Percentiles rank a stretch among this genome's conserved stretches.
These are phyloP conservation scores for Tuber melanosporum DNA, from an alignment of 495 filamentous ascomycete species.

Conservation along the genomic window DNA sequence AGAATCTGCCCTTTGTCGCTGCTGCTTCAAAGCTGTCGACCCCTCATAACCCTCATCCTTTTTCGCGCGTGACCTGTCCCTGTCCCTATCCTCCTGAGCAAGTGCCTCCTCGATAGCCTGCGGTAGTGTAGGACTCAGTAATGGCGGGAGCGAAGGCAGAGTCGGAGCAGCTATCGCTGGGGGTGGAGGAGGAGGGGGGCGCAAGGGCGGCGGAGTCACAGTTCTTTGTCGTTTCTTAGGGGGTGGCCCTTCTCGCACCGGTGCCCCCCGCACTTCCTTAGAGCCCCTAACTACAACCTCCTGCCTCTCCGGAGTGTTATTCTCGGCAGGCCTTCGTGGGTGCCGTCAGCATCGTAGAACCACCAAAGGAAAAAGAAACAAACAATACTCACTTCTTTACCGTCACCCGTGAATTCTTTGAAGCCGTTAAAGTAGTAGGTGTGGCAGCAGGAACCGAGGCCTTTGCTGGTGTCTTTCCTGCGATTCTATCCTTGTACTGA, in stretches of 20 bases:
- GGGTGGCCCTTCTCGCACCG: slow-evolving; percentile 26
- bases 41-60: slow-evolving; percentile 30
- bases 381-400: slow-evolving; percentile 35
- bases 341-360: slow-evolving; percentile 20
- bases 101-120: slow-evolving; percentile 39
- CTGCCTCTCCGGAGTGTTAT: slow-evolving; percentile 26
- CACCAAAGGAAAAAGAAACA: slow-evolving; percentile 14
- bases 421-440: slow-evolving; percentile 8
- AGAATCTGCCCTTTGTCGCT: slow-evolving; percentile 26
- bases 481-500: slow-evolving; percentile 33
- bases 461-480: slow-evolving; percentile 26
- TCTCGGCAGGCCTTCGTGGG: slow-evolving; percentile 21
- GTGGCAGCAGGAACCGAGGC: slow-evolving; percentile 12
- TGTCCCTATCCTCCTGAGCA: slow-evolving; percentile 18
- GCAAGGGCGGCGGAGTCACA: slow-evolving; percentile 27
- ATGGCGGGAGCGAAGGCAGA: slow-evolving; percentile 28
- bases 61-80: slow-evolving; percentile 25
- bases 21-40: slow-evolving; percentile 28
- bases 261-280: slow-evolving; percentile 30
- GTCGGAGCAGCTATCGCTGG: slow-evolving; percentile 22
- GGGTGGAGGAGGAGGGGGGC: slow-evolving; percentile 26
- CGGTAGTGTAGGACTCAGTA: slow-evolving; percentile 40
- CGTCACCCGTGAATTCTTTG: slow-evolving; percentile 26
- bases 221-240: slow-evolving; percentile 33
- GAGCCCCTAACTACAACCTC: slow-evolving; percentile 20